Percentiles rank a stretch among this genome's conserved stretches.
Conservation (phyloP, 1,284 basidiomycete species). For the Trametes sp. region DNA sequence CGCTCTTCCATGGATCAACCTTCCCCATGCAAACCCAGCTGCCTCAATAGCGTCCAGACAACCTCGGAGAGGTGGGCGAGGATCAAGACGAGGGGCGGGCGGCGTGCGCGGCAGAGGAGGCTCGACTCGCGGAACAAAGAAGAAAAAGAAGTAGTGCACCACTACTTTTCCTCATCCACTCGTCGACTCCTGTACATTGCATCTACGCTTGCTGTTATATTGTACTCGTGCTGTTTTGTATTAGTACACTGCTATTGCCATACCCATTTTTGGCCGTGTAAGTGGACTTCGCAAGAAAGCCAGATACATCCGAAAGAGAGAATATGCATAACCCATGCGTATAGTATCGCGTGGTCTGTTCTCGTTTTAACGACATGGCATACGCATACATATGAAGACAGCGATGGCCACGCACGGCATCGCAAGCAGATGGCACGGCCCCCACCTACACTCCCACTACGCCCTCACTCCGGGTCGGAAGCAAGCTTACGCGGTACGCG, state of each 20-base stretch:
- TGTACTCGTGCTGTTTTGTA: conserved; percentile 22
- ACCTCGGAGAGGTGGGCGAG: conserved; percentile 27
- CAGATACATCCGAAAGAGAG: conserved; percentile 9
- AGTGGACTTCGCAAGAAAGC: not conserved
- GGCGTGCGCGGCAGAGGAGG: conserved; percentile 34
- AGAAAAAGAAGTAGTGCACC: conserved; percentile 35
- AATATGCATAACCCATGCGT: conserved; percentile 34
- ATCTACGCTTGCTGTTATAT: conserved; percentile 13
- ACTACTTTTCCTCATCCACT: not conserved
- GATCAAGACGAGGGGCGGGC: conserved; percentile 28
- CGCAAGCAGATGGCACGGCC: conserved; percentile 31
- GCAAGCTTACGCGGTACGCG: conserved; percentile 47
- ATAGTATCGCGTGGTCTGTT: conserved; percentile 29
- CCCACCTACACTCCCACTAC: conserved; percentile 28
- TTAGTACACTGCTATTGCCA: conserved; percentile 3
- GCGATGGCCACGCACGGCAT: conserved; percentile 26
- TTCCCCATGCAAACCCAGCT: conserved; percentile 13
- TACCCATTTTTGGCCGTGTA: not conserved
- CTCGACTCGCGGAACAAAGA: conserved; percentile 33
- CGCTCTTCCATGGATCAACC: too few species aligned
- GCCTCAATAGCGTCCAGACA: conserved; percentile 33
- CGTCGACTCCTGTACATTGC: not conserved
- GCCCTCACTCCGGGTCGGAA: not conserved
- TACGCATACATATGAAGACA: conserved; percentile 44
- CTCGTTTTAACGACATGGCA: conserved; percentile 40